Evolutionary conservation across 345 rosid species (phyloP).

Genomic region (Eucalyptus rudis): DNA sequence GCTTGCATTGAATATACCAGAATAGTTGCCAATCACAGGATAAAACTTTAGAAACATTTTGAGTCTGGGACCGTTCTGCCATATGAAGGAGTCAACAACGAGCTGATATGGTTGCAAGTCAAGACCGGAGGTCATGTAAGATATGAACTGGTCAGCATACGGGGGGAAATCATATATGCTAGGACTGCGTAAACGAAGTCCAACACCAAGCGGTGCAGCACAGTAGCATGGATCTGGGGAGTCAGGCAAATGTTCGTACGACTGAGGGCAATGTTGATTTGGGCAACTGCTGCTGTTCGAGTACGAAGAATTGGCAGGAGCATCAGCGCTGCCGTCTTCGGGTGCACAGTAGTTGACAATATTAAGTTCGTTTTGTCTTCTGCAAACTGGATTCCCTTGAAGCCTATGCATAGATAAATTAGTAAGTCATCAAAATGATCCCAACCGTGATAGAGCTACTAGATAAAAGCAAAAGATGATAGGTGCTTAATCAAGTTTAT

Average conservation of each 20-base stretch:
- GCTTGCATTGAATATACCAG: slow-evolving; percentile 7
- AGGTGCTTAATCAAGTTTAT: background rate
- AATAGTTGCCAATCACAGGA: slow-evolving; percentile 4
- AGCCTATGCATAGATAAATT: slow-evolving; percentile 26
- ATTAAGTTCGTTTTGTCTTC: slow-evolving; percentile 12
- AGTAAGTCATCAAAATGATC: background rate
- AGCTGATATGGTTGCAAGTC: slow-evolving; percentile 25
- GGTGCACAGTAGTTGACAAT: slow-evolving; percentile 25
- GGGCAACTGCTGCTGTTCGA: slow-evolving; percentile 3
- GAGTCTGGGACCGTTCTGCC: slow-evolving; percentile 43
- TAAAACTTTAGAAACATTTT: slow-evolving; percentile 22
- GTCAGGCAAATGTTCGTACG: slow-evolving; percentile 13
- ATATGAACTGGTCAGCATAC: background rate
- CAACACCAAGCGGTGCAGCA: slow-evolving; percentile 38
- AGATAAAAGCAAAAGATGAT: background rate
- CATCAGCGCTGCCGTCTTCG: slow-evolving; percentile 1
- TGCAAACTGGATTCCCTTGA: slow-evolving; percentile 43
- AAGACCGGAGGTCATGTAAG: slow-evolving; percentile 11
- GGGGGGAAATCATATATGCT: slow-evolving; percentile 33
- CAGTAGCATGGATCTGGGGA: slow-evolving; percentile 36
- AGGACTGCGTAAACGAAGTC: slow-evolving; percentile 37
- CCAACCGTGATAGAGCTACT: background rate
- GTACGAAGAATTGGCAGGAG: slow-evolving; percentile 4
- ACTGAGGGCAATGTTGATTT: slow-evolving; percentile 18
- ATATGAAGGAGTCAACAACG: slow-evolving; percentile 5